Evolutionary conservation across 2,329 filamentous ascomycete species (phyloP), one percentile per base, ranked within the genome.

Genomic region (Arthrobotrys iridis): DNA sequence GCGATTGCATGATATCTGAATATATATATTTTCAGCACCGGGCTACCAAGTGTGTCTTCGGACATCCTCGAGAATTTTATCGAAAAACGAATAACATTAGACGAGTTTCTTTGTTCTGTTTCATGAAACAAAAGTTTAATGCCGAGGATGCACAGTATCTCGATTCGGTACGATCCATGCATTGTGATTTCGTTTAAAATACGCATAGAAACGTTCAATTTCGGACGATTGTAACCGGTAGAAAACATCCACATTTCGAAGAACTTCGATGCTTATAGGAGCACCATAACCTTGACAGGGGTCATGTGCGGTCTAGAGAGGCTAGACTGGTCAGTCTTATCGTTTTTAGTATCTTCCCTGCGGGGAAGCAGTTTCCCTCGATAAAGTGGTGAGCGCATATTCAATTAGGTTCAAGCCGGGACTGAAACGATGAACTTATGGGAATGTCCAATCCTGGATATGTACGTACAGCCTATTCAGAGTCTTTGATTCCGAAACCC

Each of bases 401-500:
- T 55, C 50, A 28, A 30, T 37, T 37, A 55, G 50, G 50, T 22
- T 11, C 7, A 10, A 13, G 10, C 37, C 37, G 50, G 35, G 35
- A 35, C 2, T 55, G 50, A 55, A 55, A 55, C 50, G 50, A 55
- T 37, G 10, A 7, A 55, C 30, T 55, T 37, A 55, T 55, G 50
- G 45, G 65, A 41, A 70, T 70, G 65, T 70, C 45, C 35, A 70
- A 55, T 48, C 65, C 43, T n/a, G 18, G 18, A 26, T 46, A 37
- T 55, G 55, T 24, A 15, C 40, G 24, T 62, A 58, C 28, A 62
- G 48, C 65, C 65, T 55, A 43, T 37, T 7, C 11, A 10, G 22
- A 70, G 65, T 70, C 15, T 37, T 55, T 70, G 18, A 70, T 70
- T 37, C 65, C 65, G 65, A 70, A 45, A 55, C 35, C 13, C 2